Percentiles rank a stretch among this genome's conserved stretches.
These are phyloP conservation scores for Leccinum ochraceum DNA, from an alignment of 768 basidiomycete genomes.

Conservation along the genomic window DNA sequence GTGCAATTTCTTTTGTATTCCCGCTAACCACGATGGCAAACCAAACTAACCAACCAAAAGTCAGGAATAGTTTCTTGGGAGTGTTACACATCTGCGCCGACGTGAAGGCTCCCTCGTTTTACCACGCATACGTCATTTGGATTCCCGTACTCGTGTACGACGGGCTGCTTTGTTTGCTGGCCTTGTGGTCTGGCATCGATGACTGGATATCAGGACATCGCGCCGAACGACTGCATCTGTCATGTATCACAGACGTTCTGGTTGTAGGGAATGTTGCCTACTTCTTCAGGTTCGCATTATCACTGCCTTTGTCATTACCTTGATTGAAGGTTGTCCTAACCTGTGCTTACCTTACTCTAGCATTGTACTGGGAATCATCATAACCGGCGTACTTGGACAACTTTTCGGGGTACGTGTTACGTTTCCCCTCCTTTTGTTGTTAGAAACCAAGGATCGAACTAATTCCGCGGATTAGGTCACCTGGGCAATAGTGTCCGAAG, in stretches of 20 bases:
- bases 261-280: constrained; percentile 3
- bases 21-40: not conserved
- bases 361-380: not conserved
- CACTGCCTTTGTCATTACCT: not conserved
- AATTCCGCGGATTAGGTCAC: not conserved
- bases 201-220: not conserved
- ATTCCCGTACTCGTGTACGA: constrained; percentile 14
- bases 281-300: constrained; percentile 5
- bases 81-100: constrained; percentile 9
- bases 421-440: too few species aligned
- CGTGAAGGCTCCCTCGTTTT: constrained; percentile 1
- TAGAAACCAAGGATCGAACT: not conserved
- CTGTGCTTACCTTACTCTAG: not conserved
- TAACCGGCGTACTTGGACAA: not conserved
- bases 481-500: constrained; percentile 9
- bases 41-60: not conserved
- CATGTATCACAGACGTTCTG: not conserved
- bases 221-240: not conserved
- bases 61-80: not conserved
- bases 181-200: constrained; percentile 3
- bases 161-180: constrained; percentile 12
- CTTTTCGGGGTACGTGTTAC: constrained; percentile 6
- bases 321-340: not conserved
- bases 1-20: not conserved
- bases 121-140: constrained; percentile 9